phyloP scores from a whole-genome alignment of 805 yeast genomes.

The Ogataea naganishii region DNA sequence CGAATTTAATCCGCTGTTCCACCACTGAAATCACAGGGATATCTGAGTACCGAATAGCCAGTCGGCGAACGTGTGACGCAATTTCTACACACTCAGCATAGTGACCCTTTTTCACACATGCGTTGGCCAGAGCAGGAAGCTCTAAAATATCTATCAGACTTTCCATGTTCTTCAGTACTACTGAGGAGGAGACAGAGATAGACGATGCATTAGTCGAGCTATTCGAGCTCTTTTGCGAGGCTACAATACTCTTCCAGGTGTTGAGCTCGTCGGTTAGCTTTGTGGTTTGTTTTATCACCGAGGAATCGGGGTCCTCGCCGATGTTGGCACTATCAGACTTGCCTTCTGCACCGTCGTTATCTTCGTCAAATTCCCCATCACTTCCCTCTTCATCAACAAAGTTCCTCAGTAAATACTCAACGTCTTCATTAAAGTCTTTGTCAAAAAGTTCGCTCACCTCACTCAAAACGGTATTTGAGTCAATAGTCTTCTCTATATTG shows the following conservation, averaged over 20 bases:
- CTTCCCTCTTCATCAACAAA: slow-evolving; percentile 21
- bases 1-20: slow-evolving; percentile 42
- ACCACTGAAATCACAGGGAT: slow-evolving; percentile 42
- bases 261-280: slow-evolving; percentile 11
- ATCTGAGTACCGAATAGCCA: slow-evolving; percentile 62
- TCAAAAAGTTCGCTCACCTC: slow-evolving; percentile 26
- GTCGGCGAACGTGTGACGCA: slow-evolving; percentile 61
- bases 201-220: not conserved
- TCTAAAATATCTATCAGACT: slow-evolving; percentile 71
- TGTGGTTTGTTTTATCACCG: slow-evolving; percentile 19
- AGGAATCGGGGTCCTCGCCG: not conserved
- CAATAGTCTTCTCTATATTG: slow-evolving; percentile 37
- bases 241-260: slow-evolving; percentile 1
- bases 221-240: not conserved
- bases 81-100: slow-evolving; percentile 87
- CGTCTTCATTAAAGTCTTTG: slow-evolving; percentile 20
- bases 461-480: slow-evolving; percentile 23
- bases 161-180: slow-evolving; percentile 53
- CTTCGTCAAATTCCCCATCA: slow-evolving; percentile 3
- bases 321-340: slow-evolving; percentile 1
- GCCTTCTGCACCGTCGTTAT: slow-evolving; percentile 3
- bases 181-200: slow-evolving; percentile 17
- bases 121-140: slow-evolving; percentile 70
- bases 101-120: slow-evolving; percentile 81
- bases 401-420: slow-evolving; percentile 21